Conservation (phyloP, 1,139 yeast genomes). For the Yamadazyma trypodendri region DNA sequence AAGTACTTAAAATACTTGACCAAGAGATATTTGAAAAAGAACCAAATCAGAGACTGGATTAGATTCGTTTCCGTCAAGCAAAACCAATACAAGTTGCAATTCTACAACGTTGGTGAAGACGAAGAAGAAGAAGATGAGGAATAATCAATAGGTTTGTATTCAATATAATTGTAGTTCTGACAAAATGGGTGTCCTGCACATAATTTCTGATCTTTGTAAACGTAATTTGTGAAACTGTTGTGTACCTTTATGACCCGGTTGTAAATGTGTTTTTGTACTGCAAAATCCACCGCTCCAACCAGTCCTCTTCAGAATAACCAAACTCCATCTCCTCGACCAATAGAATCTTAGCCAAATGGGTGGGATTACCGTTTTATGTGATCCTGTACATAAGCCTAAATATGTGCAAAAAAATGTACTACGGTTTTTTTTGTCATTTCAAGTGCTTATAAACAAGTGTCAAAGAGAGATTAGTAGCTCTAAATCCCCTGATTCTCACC, state of each 20-base stretch:
- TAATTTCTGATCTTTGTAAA: too few relatives aligned
- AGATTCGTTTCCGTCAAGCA: slow-evolving; percentile 97
- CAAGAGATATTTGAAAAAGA: slow-evolving; percentile 99
- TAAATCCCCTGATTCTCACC: too few relatives aligned
- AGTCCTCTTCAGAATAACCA: too few relatives aligned
- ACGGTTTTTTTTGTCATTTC: slow-evolving; percentile 1
- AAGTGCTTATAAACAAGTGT: neutral
- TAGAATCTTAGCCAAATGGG: neutral
- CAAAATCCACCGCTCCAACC: too few relatives aligned
- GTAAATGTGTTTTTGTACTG: too few relatives aligned
- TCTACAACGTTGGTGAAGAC: slow-evolving; percentile 96
- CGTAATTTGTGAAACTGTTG: too few relatives aligned
- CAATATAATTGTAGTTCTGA: too few relatives aligned
- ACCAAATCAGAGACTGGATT: slow-evolving; percentile 99
- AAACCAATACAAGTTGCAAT: slow-evolving; percentile 96
- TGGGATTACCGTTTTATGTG: neutral
- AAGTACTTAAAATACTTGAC: slow-evolving; percentile 99
- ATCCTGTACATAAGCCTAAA: neutral
- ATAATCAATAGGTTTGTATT: slow-evolving; percentile 6
- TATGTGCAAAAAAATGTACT: neutral
- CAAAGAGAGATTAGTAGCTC: too few relatives aligned
- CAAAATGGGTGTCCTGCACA: too few relatives aligned
- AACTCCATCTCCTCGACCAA: too few relatives aligned
- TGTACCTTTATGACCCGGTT: too few relatives aligned
- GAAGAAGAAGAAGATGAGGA: slow-evolving; percentile 88